Evolutionary conservation across 495 filamentous ascomycete species (phyloP).

Genomic region (Talaromyces proteolyticus): DNA sequence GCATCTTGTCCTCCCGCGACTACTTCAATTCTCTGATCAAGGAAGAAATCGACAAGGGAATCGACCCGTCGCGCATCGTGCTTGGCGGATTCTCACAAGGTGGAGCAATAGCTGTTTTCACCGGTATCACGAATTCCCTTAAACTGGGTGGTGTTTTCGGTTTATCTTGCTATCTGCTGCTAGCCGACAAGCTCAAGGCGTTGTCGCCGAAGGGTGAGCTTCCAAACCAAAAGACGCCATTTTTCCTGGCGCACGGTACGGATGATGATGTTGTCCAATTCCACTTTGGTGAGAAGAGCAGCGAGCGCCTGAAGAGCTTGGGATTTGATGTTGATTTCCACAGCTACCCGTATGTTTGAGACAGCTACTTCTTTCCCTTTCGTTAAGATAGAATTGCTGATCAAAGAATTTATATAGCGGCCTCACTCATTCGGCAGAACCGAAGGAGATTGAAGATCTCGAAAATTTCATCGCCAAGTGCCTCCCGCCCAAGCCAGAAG

Average conservation of each 20-base stretch:
- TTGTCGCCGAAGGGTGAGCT: slow-evolving; percentile 52
- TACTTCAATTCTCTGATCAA: slow-evolving; percentile 80
- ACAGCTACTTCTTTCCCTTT: neutral
- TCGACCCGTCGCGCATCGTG: slow-evolving; percentile 76
- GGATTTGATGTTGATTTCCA: slow-evolving; percentile 68
- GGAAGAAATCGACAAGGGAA: slow-evolving; percentile 75
- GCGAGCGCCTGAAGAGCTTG: slow-evolving; percentile 53
- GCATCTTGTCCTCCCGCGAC: slow-evolving; percentile 65
- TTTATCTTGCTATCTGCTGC: slow-evolving; percentile 74
- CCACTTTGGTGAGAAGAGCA: slow-evolving; percentile 60
- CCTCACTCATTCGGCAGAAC: slow-evolving; percentile 71
- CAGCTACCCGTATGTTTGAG: slow-evolving; percentile 58
- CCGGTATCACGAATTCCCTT: slow-evolving; percentile 64
- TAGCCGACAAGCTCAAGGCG: slow-evolving; percentile 64
- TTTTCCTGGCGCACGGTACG: slow-evolving; percentile 85
- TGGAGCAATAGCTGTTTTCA: slow-evolving; percentile 54
- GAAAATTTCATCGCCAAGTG: slow-evolving; percentile 65
- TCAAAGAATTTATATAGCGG: slow-evolving; percentile 35
- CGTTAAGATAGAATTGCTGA: slow-evolving; percentile 2
- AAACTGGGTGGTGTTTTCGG: slow-evolving; percentile 86
- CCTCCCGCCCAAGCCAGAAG: slow-evolving; percentile 55
- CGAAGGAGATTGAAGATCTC: slow-evolving; percentile 75
- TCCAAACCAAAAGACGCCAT: slow-evolving; percentile 71
- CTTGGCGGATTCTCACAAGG: slow-evolving; percentile 66
- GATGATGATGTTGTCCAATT: slow-evolving; percentile 64